Conservation (phyloP, 2,329 filamentous ascomycete species). For the Colletotrichum lentis region DNA sequence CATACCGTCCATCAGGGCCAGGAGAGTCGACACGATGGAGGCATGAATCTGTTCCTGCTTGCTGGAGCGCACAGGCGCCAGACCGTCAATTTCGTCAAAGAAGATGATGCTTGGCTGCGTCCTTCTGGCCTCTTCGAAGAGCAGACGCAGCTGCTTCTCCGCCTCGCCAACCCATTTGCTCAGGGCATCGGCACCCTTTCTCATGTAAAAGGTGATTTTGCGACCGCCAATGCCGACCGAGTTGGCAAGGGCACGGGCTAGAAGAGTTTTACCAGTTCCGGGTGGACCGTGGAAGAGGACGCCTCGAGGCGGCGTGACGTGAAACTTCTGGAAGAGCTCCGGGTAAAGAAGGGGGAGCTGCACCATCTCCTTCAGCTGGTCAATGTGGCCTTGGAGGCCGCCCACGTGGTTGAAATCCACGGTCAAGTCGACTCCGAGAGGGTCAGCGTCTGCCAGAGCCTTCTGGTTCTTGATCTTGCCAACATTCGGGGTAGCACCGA, state of each 20-base stretch:
- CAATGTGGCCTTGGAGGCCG: constrained; percentile 90
- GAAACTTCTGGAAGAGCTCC: constrained; percentile 89
- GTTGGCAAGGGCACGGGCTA: constrained; percentile 90
- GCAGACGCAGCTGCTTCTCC: constrained; percentile 88
- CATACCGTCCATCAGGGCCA: constrained; percentile 97
- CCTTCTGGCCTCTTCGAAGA: constrained; percentile 95
- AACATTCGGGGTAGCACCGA: constrained; percentile 74
- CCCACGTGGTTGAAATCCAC: constrained; percentile 96
- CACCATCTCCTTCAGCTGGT: constrained; percentile 99
- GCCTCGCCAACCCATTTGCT: constrained; percentile 99
- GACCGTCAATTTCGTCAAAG: constrained; percentile 97
- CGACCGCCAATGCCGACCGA: constrained; percentile 87
- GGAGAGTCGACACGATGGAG: constrained; percentile 93
- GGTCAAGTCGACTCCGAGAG: constrained; percentile 88
- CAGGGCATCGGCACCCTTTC: constrained; percentile 95
- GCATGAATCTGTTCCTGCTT: constrained; percentile 99
- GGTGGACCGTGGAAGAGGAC: constrained; percentile 97
- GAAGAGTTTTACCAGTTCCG: constrained; percentile 96
- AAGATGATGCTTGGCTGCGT: constrained; percentile 99
- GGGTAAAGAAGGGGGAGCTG: constrained; percentile 92
- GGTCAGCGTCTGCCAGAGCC: constrained; percentile 90
- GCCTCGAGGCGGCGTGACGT: constrained; percentile 92
- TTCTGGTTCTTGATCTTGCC: constrained; percentile 95
- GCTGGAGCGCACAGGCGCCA: constrained; percentile 94
- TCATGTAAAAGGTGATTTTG: constrained; percentile 99